These are phyloP conservation scores for Venturia oleaginea DNA, from an alignment of 2,329 filamentous ascomycete species.

Conservation along the genomic window DNA sequence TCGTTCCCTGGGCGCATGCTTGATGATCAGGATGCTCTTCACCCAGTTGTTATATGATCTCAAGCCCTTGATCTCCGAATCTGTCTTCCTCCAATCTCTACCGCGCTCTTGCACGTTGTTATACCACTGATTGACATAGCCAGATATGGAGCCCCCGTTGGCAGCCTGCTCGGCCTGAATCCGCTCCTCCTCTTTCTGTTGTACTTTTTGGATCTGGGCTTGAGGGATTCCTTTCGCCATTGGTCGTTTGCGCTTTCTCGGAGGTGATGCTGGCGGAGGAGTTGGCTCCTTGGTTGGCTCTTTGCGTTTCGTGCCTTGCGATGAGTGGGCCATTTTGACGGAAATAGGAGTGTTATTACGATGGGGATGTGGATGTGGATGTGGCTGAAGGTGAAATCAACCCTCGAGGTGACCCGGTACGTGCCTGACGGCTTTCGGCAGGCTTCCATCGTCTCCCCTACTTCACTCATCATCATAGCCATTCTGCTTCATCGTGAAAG, in stretches of 20 bases:
- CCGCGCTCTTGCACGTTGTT: slow-evolving; percentile 91
- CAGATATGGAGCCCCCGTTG: slow-evolving; percentile 51
- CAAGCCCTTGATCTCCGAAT: slow-evolving; percentile 89
- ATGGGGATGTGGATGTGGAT: not conserved
- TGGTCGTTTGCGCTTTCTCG: slow-evolving; percentile 15
- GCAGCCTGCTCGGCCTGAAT: not conserved
- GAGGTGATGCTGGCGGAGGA: slow-evolving; percentile 15
- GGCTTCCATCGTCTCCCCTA: not conserved
- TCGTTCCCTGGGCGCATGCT: slow-evolving; percentile 56
- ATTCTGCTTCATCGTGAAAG: no score
- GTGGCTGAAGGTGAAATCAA: not conserved
- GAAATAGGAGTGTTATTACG: not conserved
- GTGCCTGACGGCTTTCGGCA: not conserved
- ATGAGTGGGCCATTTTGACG: not conserved
- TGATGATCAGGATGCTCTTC: slow-evolving; percentile 94
- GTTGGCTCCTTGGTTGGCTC: slow-evolving; percentile 9
- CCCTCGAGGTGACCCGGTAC: not conserved
- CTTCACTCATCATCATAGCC: no score
- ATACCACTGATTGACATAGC: slow-evolving; percentile 89
- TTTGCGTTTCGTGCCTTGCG: slow-evolving; percentile 3
- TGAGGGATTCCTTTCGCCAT: slow-evolving; percentile 10
- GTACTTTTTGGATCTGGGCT: slow-evolving; percentile 9
- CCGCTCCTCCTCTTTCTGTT: slow-evolving; percentile 2
- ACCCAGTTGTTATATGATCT: slow-evolving; percentile 98
- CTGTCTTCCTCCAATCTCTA: slow-evolving; percentile 87